Evolutionary conservation across 768 basidiomycete genomes (phyloP), one percentile per base, ranked within the genome.

Genomic region (Calvatia gigantea): DNA sequence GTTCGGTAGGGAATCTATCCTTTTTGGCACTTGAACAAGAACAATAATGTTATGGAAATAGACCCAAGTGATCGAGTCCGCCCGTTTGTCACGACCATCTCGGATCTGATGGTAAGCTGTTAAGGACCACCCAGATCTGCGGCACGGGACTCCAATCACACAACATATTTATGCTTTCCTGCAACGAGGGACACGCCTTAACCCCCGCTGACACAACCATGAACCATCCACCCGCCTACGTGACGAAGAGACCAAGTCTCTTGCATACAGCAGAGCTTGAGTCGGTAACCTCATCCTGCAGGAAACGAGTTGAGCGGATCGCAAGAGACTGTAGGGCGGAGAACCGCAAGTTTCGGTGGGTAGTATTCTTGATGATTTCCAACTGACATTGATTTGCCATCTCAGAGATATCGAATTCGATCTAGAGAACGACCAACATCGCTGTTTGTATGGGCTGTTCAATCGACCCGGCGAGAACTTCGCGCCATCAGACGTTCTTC

Each of bases 331-430:
- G 82, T 52, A 65, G 75, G 41, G 64, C 63, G 2, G 75, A 72
- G 56, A 83, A 83, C 59, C 64, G 78, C 33, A 78, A 77, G 57
- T 82, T 80, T 64, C 68, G 82, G 80, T 81, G 54, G 19, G 72
- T 41, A 23, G 39, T 29, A 8, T 33, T 32, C 29, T 19, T 7
- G n/a, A n/a, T 28, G 12, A 44, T 45, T 15, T 37, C 14, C 8
- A 25, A 11, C 19, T 11, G 41, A 14, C 25, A 41, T 41, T 50
- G 12, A 47, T 19, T 21, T 15, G 23, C 23, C 44, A 62, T 31
- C 50, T 1, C n/a, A 81, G 83, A 61, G 83, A 84, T 65, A 68
- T 79, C 23, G 81, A 81, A 59, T 84, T 83, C 54, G 83, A 84
- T 60, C 67, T 84, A n/a, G 80, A 81, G 61, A 79, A 79, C 46